Evolutionary conservation across 441 rosid genomes (phyloP).

Genomic region (Oxalis stricta): DNA sequence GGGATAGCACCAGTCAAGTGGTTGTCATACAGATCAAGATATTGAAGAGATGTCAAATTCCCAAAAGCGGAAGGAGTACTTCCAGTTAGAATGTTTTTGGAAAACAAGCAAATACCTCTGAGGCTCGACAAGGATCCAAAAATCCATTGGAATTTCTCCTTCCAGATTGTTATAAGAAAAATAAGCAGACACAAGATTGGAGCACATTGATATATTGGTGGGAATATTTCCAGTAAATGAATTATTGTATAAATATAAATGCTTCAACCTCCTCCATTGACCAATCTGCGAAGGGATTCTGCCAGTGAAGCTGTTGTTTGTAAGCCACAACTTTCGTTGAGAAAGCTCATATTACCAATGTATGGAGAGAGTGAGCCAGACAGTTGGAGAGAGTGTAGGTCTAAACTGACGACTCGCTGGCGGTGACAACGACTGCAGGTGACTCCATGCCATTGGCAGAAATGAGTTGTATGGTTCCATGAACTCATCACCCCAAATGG

Average conservation of each 20-base stretch:
- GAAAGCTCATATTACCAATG: constrained; percentile 14
- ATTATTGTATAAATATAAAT: background rate
- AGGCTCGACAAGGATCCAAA: background rate
- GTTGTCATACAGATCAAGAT: accelerated
- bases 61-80: background rate
- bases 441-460: constrained; percentile 7
- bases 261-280: background rate
- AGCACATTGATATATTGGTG: background rate
- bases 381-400: background rate
- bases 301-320: background rate
- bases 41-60: background rate
- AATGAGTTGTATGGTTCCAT: background rate
- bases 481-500: background rate
- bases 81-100: background rate
- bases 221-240: constrained; percentile 7
- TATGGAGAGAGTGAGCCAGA: constrained; percentile 7
- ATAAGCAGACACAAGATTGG: accelerated
- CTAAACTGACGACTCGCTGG: constrained; percentile 5
- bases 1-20: background rate
- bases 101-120: accelerated
- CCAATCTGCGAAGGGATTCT: constrained; percentile 5
- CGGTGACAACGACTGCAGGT: background rate
- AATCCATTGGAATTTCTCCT: background rate
- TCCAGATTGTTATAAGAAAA: background rate
- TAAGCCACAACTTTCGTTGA: background rate